phyloP scores from a whole-genome alignment of 2,329 filamentous ascomycete genomes.

The Chalara sp. region DNA sequence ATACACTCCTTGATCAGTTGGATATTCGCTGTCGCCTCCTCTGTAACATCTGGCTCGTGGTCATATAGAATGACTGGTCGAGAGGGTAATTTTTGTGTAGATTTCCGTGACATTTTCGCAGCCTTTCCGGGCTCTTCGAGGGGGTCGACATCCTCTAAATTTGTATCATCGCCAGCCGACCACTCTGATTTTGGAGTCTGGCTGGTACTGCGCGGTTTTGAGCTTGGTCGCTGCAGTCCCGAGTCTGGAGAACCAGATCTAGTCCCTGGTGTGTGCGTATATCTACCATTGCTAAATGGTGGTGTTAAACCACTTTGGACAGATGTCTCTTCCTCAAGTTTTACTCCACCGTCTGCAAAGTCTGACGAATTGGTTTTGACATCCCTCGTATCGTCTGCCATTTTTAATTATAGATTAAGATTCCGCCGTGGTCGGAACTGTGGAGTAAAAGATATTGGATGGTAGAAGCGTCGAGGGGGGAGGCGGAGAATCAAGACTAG shows the following conservation, averaged over 20 bases:
- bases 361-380: slow-evolving; percentile 23
- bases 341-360: slow-evolving; percentile 26
- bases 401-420: slow-evolving; percentile 8
- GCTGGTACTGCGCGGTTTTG: slow-evolving; percentile 17
- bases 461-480: too few species aligned
- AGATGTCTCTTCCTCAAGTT: slow-evolving; percentile 21
- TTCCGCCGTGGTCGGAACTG: too few species aligned
- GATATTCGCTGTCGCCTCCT: slow-evolving; percentile 70
- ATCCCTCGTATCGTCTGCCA: slow-evolving; percentile 24
- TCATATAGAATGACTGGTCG: slow-evolving; percentile 61
- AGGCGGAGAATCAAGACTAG: too few species aligned
- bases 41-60: slow-evolving; percentile 71
- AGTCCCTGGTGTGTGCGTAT: slow-evolving; percentile 12
- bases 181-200: slow-evolving; percentile 28
- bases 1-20: slow-evolving; percentile 77
- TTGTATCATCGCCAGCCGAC: slow-evolving; percentile 32
- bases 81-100: slow-evolving; percentile 61
- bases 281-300: slow-evolving; percentile 16
- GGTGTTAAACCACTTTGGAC: slow-evolving; percentile 8
- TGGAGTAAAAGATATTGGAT: too few species aligned
- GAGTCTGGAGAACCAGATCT: slow-evolving; percentile 22
- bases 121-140: slow-evolving; percentile 59
- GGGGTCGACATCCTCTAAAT: slow-evolving; percentile 46
- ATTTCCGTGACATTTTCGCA: slow-evolving; percentile 66
- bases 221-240: slow-evolving; percentile 14